Conservation (phyloP, 768 basidiomycete species). For the Phanerochaete sordida region DNA sequence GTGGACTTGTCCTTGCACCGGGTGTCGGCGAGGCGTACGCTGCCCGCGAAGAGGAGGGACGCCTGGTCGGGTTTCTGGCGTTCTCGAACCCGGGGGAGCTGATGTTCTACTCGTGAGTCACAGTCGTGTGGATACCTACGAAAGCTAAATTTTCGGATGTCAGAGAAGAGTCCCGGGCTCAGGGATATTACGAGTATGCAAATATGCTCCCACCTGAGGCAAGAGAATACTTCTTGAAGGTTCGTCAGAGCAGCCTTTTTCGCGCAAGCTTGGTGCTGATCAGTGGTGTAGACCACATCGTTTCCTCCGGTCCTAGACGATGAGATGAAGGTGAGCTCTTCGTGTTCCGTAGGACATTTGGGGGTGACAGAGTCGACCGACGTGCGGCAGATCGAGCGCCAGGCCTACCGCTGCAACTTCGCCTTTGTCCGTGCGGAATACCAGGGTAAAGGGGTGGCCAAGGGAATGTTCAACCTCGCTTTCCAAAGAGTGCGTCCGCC, state of each 20-base stretch:
- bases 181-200: no score
- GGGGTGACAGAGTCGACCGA: neutral
- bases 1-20: neutral
- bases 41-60: neutral
- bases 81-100: neutral
- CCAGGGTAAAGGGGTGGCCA: neutral
- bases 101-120: neutral
- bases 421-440: neutral
- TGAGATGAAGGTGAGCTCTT: neutral
- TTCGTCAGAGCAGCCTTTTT: no score
- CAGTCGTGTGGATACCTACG: no score
- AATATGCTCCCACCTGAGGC: no score
- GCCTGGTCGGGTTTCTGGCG: neutral
- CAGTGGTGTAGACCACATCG: neutral
- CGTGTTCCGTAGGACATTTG: neutral
- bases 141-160: no score
- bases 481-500: neutral
- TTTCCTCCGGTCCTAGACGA: neutral
- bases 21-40: neutral
- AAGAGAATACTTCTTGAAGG: no score
- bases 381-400: neutral
- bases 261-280: no score
- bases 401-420: neutral
- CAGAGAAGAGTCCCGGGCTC: no score
- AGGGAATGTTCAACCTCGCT: neutral